Base-by-base conservation (phyloP, 2,329 filamentous ascomycete genomes). In the Pseudopyricularia cyperi region DNA sequence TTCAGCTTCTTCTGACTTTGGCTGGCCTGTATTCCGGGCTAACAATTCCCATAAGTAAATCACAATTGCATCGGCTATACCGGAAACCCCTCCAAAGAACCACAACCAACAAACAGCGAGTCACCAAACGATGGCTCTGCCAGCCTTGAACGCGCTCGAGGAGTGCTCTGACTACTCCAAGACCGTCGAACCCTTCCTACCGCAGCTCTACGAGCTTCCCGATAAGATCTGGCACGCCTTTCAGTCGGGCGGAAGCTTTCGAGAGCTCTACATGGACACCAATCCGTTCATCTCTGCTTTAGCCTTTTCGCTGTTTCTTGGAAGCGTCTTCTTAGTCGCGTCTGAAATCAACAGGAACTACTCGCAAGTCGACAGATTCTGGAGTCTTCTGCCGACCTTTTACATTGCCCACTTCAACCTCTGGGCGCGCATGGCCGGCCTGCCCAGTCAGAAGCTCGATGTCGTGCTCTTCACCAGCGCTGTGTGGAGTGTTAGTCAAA, bases 351-450 rank as follows among this genome's bases (percentile, higher is more conserved):
- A 94, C 69, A 79, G 78, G 62, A 98, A 98, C 67, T 96, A 90
- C 66, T 96, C 90, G n/a, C 93, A 98, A 68, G 84, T 98, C 42
- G 93, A 98, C 66, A 82, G 93, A 48, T 71, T 85, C 60, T 98
- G 93, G 93, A 93, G 88, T 63, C 74, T 98, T 55, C 70, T 98
- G 50, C 93, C 93, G 1, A 84, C 87, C 7, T 62, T 95, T 50
- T 97, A 95, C 68, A 85, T 93, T 63, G 76, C 82, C 6, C 90
- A 98, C 67, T 93, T 87, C 63, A 78, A 81, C 35, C 60, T 82
- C n/a, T 98, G 90, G 83, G 85, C 89, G 39, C 84, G 86, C 59
- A 61, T 91, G 56, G 78, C 82, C 44, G 85, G 83, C 1, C 62
- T 95, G 1, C 77, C 83, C 6, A 85, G 85, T 14, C 71, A 77